Percentiles rank a stretch among this genome's conserved stretches.
Evolutionary conservation across 768 basidiomycete species (phyloP).

Genomic region (Boletus vinaceobasis): DNA sequence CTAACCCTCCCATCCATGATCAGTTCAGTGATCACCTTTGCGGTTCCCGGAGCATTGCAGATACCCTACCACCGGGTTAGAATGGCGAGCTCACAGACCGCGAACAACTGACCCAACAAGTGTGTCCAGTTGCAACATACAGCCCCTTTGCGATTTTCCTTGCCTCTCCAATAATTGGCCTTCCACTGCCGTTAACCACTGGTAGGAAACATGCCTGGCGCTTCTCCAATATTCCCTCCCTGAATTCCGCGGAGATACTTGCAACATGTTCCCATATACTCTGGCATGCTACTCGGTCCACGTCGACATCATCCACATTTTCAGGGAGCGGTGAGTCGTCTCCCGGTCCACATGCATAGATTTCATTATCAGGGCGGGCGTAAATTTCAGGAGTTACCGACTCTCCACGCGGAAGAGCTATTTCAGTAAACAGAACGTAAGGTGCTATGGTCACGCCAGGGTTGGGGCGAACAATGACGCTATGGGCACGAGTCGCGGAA

Average conservation of each 20-base stretch:
- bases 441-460: constrained; percentile 52
- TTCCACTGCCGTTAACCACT: constrained; percentile 47
- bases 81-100: neutral
- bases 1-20: constrained; percentile 62
- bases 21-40: constrained; percentile 65
- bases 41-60: constrained; percentile 83
- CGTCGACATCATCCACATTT: constrained; percentile 67
- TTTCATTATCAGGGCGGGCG: constrained; percentile 63
- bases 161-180: constrained; percentile 72
- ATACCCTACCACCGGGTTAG: constrained; percentile 50
- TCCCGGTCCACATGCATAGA: constrained; percentile 78
- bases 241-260: constrained; percentile 57
- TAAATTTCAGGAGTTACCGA: constrained; percentile 64
- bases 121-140: constrained; percentile 74
- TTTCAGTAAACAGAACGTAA: constrained; percentile 82
- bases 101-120: constrained; percentile 62
- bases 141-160: constrained; percentile 54
- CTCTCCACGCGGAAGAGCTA: constrained; percentile 37
- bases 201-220: constrained; percentile 81
- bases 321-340: constrained; percentile 68
- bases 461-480: constrained; percentile 58
- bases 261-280: constrained; percentile 52
- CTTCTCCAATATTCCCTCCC: constrained; percentile 48
- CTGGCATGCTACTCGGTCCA: constrained; percentile 56
- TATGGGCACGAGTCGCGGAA: constrained; percentile 66